Evolutionary conservation across 2,329 filamentous ascomycete genomes (phyloP).

Genomic region (Sporothrix luriei): DNA sequence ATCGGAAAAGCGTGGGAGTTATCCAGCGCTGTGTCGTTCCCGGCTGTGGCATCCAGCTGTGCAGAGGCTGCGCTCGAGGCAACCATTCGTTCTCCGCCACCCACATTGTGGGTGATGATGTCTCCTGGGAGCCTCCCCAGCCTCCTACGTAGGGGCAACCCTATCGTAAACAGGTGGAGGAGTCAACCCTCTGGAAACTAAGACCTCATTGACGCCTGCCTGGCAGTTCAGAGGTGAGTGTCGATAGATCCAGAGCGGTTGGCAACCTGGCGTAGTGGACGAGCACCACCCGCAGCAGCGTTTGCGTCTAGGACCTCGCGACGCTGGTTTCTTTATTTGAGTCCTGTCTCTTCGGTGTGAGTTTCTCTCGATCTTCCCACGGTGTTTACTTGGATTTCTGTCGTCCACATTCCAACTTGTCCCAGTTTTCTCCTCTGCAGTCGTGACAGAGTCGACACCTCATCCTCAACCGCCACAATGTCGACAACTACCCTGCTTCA

Average conservation of each 20-base stretch:
- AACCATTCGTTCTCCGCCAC: neutral
- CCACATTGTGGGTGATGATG: neutral
- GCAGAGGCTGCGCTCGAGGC: neutral
- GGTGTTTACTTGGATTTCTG: neutral
- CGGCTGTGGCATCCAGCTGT: slow-evolving; percentile 18
- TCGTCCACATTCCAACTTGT: neutral
- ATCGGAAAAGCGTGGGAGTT: neutral
- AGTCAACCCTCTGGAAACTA: neutral
- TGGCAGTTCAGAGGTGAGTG: neutral
- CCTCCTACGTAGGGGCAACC: neutral
- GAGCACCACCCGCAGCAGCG: neutral
- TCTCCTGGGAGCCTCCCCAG: neutral
- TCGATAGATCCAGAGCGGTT: neutral
- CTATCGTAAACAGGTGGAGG: neutral
- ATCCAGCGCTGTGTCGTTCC: slow-evolving; percentile 18
- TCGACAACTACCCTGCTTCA: neutral
- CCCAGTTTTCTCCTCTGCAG: neutral
- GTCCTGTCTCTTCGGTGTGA: too few species aligned
- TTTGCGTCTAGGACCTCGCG: neutral
- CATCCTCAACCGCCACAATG: neutral
- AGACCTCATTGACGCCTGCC: neutral
- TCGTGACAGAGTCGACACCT: neutral
- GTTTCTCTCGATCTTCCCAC: too few species aligned
- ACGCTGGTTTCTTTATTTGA: too few species aligned
- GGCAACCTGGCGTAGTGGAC: neutral